Percentiles rank a stretch among this genome's conserved stretches.
Evolutionary conservation across 75 land plant genomes (phyloP).

Genomic region (Pinus tabuliformis): DNA sequence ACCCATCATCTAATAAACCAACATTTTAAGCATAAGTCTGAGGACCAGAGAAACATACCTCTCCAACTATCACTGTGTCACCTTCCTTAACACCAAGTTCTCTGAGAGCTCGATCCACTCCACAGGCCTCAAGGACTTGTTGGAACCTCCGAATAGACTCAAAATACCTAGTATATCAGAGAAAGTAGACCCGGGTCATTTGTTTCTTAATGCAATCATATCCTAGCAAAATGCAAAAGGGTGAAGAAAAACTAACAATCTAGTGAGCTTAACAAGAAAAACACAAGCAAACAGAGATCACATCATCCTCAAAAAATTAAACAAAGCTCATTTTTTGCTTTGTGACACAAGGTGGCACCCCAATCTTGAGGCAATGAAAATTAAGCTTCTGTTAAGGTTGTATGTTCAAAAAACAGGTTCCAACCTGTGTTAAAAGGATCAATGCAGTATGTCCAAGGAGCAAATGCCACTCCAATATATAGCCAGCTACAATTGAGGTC

Average conservation of each 20-base stretch:
- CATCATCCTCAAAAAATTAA: background rate
- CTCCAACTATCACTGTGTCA: conserved; percentile 87
- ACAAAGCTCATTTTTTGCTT: background rate
- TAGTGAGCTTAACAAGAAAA: background rate
- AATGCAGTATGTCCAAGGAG: too few species aligned
- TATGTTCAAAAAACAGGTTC: background rate
- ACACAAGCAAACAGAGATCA: conserved; percentile 2
- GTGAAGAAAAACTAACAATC: background rate
- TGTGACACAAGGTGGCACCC: too few species aligned
- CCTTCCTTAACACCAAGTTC: conserved; percentile 89
- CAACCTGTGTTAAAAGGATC: too few species aligned
- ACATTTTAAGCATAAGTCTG: background rate
- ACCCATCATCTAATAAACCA: background rate
- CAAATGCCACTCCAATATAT: too few species aligned
- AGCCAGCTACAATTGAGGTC: too few species aligned
- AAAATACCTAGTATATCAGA: conserved; percentile 48
- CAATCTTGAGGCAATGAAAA: too few species aligned
- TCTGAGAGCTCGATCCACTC: conserved; percentile 68
- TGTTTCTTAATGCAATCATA: conserved; percentile 2
- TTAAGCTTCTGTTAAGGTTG: background rate
- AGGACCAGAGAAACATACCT: conserved; percentile 39
- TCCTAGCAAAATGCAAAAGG: background rate
- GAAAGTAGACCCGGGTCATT: background rate
- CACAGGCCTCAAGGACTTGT: conserved; percentile 86
- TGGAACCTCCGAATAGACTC: conserved; percentile 88